Evolutionary conservation across 768 basidiomycete species (phyloP).

Genomic region (Suillus placidus): DNA sequence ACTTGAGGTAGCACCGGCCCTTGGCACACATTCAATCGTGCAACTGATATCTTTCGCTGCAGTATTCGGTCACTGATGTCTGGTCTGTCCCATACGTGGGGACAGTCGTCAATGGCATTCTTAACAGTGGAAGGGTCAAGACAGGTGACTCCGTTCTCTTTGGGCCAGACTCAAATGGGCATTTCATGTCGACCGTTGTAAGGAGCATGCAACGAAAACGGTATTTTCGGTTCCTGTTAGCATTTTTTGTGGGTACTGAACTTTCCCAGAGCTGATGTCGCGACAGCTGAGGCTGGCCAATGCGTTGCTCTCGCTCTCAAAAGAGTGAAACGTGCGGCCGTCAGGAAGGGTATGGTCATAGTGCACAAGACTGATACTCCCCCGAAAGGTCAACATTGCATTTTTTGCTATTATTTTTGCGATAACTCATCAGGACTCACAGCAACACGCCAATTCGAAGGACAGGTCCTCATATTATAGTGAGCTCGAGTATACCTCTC

Average conservation of each 20-base stretch:
- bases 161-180: slow-evolving; percentile 92
- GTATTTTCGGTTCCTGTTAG: slow-evolving; percentile 39
- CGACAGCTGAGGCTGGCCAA: slow-evolving; percentile 91
- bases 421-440: neutral
- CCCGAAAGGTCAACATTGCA: slow-evolving; percentile 61
- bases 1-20: slow-evolving; percentile 58
- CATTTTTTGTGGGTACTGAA: slow-evolving; percentile 8
- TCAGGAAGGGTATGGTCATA: slow-evolving; percentile 95
- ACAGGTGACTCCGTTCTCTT: slow-evolving; percentile 81
- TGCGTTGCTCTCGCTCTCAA: slow-evolving; percentile 93
- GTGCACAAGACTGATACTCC: slow-evolving; percentile 77
- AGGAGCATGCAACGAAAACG: slow-evolving; percentile 95
- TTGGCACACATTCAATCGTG: neutral
- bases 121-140: slow-evolving; percentile 75
- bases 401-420: neutral
- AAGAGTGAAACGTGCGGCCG: slow-evolving; percentile 74
- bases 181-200: slow-evolving; percentile 76
- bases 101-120: slow-evolving; percentile 82
- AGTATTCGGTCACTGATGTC: slow-evolving; percentile 86
- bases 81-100: slow-evolving; percentile 89
- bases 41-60: slow-evolving; percentile 12
- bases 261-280: slow-evolving; percentile 70
- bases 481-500: slow-evolving; percentile 39
- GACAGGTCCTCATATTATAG: slow-evolving; percentile 93
- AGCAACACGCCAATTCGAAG: slow-evolving; percentile 89